phyloP scores from a whole-genome alignment of 352 stramenopile species.

The Globisporangium uncinulatum region DNA sequence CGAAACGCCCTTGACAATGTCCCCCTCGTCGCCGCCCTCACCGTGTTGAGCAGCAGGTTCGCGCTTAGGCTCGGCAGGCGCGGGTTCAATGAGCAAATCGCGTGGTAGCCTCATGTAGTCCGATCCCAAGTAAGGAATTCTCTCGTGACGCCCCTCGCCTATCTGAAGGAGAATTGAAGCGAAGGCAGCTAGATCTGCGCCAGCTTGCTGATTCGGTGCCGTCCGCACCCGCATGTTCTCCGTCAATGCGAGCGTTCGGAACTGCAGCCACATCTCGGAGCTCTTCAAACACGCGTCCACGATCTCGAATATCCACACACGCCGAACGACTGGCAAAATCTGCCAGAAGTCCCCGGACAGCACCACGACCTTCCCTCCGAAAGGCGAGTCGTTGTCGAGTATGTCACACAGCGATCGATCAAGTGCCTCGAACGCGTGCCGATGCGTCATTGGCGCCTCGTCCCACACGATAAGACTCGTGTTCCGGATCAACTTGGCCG shows the following conservation, averaged over 20 bases:
- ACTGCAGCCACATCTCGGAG: constrained; percentile 4
- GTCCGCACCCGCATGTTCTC: not conserved
- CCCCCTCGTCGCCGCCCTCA: no score
- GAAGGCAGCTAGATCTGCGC: not conserved
- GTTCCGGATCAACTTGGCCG: constrained; percentile 8
- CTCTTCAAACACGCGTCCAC: constrained; percentile 13
- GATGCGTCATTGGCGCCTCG: constrained; percentile 10
- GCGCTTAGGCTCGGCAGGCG: constrained; percentile 98
- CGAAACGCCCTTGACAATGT: no score
- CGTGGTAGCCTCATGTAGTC: constrained; percentile 44
- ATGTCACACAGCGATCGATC: constrained; percentile 17
- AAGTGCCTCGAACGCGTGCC: constrained; percentile 16
- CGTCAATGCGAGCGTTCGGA: not conserved
- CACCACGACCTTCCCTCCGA: constrained; percentile 20
- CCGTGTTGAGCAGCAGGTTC: no score
- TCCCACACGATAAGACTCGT: constrained; percentile 13
- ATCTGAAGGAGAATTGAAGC: no score
- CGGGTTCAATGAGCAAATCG: constrained; percentile 95
- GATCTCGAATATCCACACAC: constrained; percentile 1
- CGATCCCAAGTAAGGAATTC: not conserved
- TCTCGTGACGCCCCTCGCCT: constrained; percentile 50
- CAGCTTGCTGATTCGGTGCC: not conserved
- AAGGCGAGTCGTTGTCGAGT: constrained; percentile 11
- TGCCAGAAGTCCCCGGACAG: constrained; percentile 22
- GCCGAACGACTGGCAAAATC: constrained; percentile 16